Conservation (phyloP, 345 rosid species). For the rapeseed (Brassica napus) region DNA sequence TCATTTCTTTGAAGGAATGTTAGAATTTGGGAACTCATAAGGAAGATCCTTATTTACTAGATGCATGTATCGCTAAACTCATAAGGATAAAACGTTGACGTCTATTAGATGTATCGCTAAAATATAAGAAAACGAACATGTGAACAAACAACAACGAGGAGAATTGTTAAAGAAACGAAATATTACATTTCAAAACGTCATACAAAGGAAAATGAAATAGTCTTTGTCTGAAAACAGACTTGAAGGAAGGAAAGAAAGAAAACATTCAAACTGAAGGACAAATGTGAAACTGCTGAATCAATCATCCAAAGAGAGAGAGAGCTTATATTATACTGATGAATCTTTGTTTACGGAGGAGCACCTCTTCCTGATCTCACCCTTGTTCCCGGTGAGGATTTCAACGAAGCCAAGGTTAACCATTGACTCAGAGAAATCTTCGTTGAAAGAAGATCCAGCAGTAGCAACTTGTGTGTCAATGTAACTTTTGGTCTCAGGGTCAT, state of each 20-base stretch:
- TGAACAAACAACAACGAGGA: too few relatives aligned
- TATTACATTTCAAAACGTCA: constrained; percentile 14
- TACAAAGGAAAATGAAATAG: neutral
- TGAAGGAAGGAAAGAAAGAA: neutral
- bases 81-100: neutral
- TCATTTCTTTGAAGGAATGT: too few relatives aligned
- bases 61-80: too few relatives aligned
- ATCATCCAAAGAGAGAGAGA: neutral
- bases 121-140: neutral
- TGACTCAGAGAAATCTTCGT: constrained; percentile 52
- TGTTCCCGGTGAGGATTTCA: constrained; percentile 47
- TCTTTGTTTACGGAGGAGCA: constrained; percentile 40
- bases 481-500: constrained; percentile 43
- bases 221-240: constrained; percentile 24
- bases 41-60: too few relatives aligned
- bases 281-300: neutral
- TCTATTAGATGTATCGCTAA: neutral
- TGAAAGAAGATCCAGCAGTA: constrained; percentile 41
- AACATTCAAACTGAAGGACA: neutral
- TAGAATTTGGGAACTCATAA: too few relatives aligned
- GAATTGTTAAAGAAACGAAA: neutral
- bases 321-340: neutral
- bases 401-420: constrained; percentile 65
- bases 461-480: constrained; percentile 41
- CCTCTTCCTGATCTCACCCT: constrained; percentile 60